Evolutionary conservation across 2,329 filamentous ascomycete species (phyloP), one percentile per base, ranked within the genome.

Genomic region (Cladosporium sp.): DNA sequence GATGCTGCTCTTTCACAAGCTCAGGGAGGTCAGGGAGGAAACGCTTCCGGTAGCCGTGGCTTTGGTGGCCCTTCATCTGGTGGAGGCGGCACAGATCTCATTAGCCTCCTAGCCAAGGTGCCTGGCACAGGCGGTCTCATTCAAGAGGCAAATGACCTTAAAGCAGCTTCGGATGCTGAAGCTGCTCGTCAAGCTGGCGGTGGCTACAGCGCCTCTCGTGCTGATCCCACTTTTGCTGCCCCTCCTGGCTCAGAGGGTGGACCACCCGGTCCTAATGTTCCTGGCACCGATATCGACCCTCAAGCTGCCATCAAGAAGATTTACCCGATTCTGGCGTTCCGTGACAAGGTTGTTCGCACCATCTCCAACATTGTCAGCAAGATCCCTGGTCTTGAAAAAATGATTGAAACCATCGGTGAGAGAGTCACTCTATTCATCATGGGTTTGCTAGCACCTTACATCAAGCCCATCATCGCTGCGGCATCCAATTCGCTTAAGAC

Each of bases 371-470:
- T 90, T 47, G 89, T 97, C 58, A 84, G 90, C 61, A 96, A 95
- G 73, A 86, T 99, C 34, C 93, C 93, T 0, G 92, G 92, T 0
- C 77, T 99, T 3, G 89, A 96, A 70, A 74, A 85, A 54, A 75
- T 96, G n/a, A 83, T 97, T 18, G 92, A 97, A 57, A 92, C 89
- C 61, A 95, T 99, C 61, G 88, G 87, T 50, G 93, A 99, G 72
- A 92, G 88, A 1, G 76, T 99, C 36, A 96, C 92, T 0, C 79
- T 96, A 5, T 97, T 97, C 66, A 82, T 99, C 44, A 80, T 99
- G 55, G 91, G 90, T 5, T 80, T 99, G 1, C 78, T 99, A 15
- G 89, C 93, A 1, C 93, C 93, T 0, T 97, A 95, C 68, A 80
- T 99, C 55, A 83, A 90, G 50, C 93, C 93, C 9, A 86, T 99